These are phyloP conservation scores for Bodo saltans DNA, from an alignment of 78 protist species.

Conservation along the genomic window DNA sequence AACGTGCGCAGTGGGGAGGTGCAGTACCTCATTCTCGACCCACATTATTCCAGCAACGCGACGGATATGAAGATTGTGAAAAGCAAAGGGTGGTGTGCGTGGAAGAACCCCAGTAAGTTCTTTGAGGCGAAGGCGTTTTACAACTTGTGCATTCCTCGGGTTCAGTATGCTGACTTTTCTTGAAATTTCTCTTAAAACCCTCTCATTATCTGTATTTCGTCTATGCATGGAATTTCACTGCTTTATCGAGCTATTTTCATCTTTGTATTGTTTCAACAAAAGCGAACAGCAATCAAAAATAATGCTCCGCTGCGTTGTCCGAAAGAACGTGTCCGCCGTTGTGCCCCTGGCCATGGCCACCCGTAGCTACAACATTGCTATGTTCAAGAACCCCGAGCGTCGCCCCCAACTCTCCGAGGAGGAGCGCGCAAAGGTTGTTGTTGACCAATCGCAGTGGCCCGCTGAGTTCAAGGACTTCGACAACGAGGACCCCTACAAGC, in stretches of 20 bases:
- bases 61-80: constrained; percentile 1
- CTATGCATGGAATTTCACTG: too few relatives aligned
- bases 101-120: constrained; percentile 12
- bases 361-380: neutral
- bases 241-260: too few relatives aligned
- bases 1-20: constrained; percentile 49
- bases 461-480: neutral
- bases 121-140: constrained; percentile 18
- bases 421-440: neutral
- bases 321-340: too few relatives aligned
- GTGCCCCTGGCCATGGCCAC: neutral
- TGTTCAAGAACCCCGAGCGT: neutral
- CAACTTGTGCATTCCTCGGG: constrained; percentile 58
- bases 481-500: neutral
- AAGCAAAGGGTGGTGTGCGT: constrained; percentile 32
- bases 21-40: constrained; percentile 73
- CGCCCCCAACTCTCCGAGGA: neutral
- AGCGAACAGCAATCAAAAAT: too few relatives aligned
- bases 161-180: too few relatives aligned
- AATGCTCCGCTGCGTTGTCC: too few relatives aligned
- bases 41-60: constrained; percentile 70
- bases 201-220: too few relatives aligned
- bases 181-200: too few relatives aligned
- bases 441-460: neutral
- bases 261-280: too few relatives aligned